Evolutionary conservation across 331 rosid species (phyloP).

Genomic region (Erythrophleum ivorense): DNA sequence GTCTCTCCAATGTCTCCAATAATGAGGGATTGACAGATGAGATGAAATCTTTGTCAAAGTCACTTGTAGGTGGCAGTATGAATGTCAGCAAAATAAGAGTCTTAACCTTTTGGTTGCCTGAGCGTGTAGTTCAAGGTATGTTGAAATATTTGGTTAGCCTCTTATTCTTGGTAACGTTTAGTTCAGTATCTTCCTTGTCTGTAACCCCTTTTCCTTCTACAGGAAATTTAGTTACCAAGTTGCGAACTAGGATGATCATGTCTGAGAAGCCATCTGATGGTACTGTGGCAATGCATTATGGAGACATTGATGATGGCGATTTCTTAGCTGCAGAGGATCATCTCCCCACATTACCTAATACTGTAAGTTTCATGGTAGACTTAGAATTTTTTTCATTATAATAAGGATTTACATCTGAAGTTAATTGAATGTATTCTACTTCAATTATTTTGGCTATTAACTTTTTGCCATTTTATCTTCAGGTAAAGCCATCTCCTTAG

Average conservation of each 20-base stretch:
- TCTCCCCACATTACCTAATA: conserved; percentile 88
- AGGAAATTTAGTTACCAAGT: conserved; percentile 63
- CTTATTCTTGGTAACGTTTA: conserved; percentile 32
- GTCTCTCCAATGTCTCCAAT: conserved; percentile 52
- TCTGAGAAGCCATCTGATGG: conserved; percentile 93
- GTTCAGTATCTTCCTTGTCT: conserved; percentile 37
- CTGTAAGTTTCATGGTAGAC: conserved; percentile 64
- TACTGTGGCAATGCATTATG: conserved; percentile 81
- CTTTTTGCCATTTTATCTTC: not conserved
- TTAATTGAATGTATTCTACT: conserved; percentile 12
- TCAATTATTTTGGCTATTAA: conserved; percentile 27
- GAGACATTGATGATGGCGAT: conserved; percentile 65
- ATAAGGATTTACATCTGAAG: conserved; percentile 35
- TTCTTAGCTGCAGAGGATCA: conserved; percentile 64
- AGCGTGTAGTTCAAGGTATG: conserved; percentile 79
- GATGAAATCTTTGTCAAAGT: conserved; percentile 66
- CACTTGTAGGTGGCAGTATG: conserved; percentile 87
- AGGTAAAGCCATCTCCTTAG: conserved; percentile 11
- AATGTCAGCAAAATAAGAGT: conserved; percentile 77
- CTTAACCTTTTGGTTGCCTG: conserved; percentile 55
- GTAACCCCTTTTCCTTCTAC: conserved; percentile 47
- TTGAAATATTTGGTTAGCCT: conserved; percentile 26
- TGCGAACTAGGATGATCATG: conserved; percentile 74
- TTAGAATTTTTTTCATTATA: not conserved
- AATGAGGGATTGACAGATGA: conserved; percentile 76